phyloP scores from a whole-genome alignment of 768 basidiomycete genomes.

The Termitomyces sp. region DNA sequence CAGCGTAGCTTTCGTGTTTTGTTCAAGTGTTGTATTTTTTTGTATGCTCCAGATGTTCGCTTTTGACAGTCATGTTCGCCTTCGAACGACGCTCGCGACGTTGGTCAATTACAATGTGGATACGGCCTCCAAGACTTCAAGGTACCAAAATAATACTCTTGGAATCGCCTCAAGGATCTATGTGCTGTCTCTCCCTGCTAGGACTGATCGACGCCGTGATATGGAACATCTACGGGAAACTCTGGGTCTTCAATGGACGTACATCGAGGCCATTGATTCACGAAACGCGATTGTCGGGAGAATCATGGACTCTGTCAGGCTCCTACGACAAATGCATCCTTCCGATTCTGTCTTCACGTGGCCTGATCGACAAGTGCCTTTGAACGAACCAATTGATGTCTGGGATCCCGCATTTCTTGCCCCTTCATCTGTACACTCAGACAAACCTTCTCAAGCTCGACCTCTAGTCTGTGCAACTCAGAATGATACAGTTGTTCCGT shows the following conservation, averaged over 20 bases:
- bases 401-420: conserved; percentile 19
- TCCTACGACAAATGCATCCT: conserved; percentile 18
- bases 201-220: conserved; percentile 47
- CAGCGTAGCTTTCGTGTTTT: neutral
- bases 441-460: neutral
- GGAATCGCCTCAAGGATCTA: conserved; percentile 40
- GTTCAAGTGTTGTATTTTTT: neutral
- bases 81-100: neutral
- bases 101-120: neutral
- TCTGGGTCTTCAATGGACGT: conserved; percentile 48
- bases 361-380: conserved; percentile 21
- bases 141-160: conserved; percentile 18
- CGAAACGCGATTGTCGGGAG: conserved; percentile 30
- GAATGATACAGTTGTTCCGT: conserved; percentile 31
- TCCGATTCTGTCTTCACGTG: conserved; percentile 8
- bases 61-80: neutral
- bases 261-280: conserved; percentile 43
- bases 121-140: neutral
- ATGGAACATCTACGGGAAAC: conserved; percentile 50
- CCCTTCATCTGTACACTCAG: neutral
- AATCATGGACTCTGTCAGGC: conserved; percentile 39
- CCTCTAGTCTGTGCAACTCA: conserved; percentile 15
- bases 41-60: neutral
- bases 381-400: conserved; percentile 17
- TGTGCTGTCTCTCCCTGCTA: conserved; percentile 54